Percentiles rank a stretch among this genome's conserved stretches.
Conservation (phyloP, 2,329 filamentous ascomycete genomes). For the Phyllosticta citriasiana region DNA sequence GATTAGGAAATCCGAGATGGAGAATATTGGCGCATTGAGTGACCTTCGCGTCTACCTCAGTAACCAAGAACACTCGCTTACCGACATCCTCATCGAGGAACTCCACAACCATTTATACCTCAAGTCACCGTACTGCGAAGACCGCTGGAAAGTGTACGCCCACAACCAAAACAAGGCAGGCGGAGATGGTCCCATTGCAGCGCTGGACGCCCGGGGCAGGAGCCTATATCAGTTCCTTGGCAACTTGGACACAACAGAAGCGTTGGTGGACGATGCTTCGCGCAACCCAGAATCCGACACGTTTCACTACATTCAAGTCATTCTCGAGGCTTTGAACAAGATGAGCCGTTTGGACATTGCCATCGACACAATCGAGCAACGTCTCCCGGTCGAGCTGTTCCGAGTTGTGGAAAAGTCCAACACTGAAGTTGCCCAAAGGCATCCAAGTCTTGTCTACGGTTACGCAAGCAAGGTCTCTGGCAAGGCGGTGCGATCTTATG, state of each 20-base stretch:
- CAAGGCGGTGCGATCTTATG: slow-evolving; percentile 51
- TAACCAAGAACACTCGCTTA: slow-evolving; percentile 85
- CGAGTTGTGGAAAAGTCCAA: slow-evolving; percentile 91
- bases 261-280: slow-evolving; percentile 72
- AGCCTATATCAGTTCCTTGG: slow-evolving; percentile 48
- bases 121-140: slow-evolving; percentile 94
- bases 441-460: slow-evolving; percentile 65
- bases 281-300: slow-evolving; percentile 94
- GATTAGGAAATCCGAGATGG: slow-evolving; percentile 77
- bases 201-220: slow-evolving; percentile 37
- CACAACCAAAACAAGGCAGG: slow-evolving; percentile 49
- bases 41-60: slow-evolving; percentile 81
- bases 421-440: slow-evolving; percentile 82
- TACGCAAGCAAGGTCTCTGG: slow-evolving; percentile 43
- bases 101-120: slow-evolving; percentile 94
- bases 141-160: slow-evolving; percentile 79
- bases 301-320: slow-evolving; percentile 80
- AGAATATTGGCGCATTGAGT: slow-evolving; percentile 78
- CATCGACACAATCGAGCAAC: slow-evolving; percentile 82
- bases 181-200: slow-evolving; percentile 21
- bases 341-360: slow-evolving; percentile 77
- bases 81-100: slow-evolving; percentile 95
- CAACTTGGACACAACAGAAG: slow-evolving; percentile 42
- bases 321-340: slow-evolving; percentile 84
- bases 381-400: slow-evolving; percentile 88